A percentile compares a stretch with the other conserved stretches of the same genome.
Evolutionary conservation across 1,284 basidiomycete genomes (phyloP).

Genomic region (Sanghuangporus sanghuang): DNA sequence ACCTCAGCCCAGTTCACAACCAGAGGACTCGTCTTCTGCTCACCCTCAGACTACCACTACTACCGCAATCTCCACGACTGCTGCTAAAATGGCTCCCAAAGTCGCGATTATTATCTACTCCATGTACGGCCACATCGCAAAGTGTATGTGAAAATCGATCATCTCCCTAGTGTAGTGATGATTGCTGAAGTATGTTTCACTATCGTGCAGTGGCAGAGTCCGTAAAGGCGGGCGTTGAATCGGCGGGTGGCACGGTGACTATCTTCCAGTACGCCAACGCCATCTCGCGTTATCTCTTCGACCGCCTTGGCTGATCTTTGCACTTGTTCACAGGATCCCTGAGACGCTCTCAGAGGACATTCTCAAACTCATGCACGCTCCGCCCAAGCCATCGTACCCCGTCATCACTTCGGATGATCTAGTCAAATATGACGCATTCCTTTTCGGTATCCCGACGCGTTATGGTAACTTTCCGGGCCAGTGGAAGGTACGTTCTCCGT

Average conservation of each 20-base stretch:
- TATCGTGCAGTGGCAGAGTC: slow-evolving; percentile 67
- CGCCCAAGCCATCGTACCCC: slow-evolving; percentile 67
- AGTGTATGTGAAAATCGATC: slow-evolving; percentile 47
- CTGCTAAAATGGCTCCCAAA: slow-evolving; percentile 38
- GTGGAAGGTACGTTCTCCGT: slow-evolving; percentile 49
- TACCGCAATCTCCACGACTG: slow-evolving; percentile 20
- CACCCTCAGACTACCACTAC: neutral
- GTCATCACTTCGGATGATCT: slow-evolving; percentile 66
- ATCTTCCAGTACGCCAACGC: slow-evolving; percentile 64
- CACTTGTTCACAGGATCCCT: slow-evolving; percentile 46
- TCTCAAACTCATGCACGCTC: slow-evolving; percentile 72
- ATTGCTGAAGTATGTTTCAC: neutral
- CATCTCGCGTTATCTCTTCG: slow-evolving; percentile 4
- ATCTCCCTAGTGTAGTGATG: neutral
- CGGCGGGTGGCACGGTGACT: slow-evolving; percentile 64
- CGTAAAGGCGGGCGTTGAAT: slow-evolving; percentile 66
- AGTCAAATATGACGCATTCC: slow-evolving; percentile 58
- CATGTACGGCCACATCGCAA: slow-evolving; percentile 77
- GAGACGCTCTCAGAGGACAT: slow-evolving; percentile 84
- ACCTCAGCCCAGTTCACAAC: neutral
- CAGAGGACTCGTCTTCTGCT: neutral
- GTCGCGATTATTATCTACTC: slow-evolving; percentile 81
- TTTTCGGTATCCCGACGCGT: slow-evolving; percentile 78
- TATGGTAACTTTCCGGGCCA: slow-evolving; percentile 68
- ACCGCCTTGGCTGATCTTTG: slow-evolving; percentile 5